Evolutionary conservation across 305 asterid species (phyloP), one percentile per base, ranked within the genome.

Genomic region (Fraxinus nigra): DNA sequence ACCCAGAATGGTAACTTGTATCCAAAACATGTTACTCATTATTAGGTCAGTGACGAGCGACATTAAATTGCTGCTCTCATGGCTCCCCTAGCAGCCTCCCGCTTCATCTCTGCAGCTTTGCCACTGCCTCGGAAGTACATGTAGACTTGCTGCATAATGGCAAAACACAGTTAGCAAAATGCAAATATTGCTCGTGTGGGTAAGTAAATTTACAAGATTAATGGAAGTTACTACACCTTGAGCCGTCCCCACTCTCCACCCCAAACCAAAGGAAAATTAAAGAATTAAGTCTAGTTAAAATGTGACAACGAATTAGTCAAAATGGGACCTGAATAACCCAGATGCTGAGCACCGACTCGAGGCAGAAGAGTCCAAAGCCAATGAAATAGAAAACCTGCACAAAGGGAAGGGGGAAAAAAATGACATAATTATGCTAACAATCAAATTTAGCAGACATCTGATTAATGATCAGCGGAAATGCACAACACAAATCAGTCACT

Each of bases 111-210:
- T 76, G 95, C 93, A 8, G 97, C 97, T 89, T 95, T 95, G 65
- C 99, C 99, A 75, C 98, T 95, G 85, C 99, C 99, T 78, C 98
- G 90, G 90, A 95, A 95, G 84, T 95, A 93, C 93, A 87, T 85
- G 90, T 91, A 94, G 32, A 93, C 99, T 93, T 95, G 99, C 98
- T 93, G 98, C 84, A 87, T 30, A 59, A 72, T 13, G 32, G 75
- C 38, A 77, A 24, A 69, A 59, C 69, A 35, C 54, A 48, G 67
- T 11, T 10, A 8, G 22, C 13, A 78, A 76, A 28, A 20, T 63
- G 32, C 33, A 63, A 63, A 63, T 20, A 30, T 18, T 22, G 70
- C 30, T 20, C 11, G 32, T 61, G 69, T 8, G 30, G 14, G 32
- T 22, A 61, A 56, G 67, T 5, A 56, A 20, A 18, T 63, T 63